Conservation (phyloP, 2,329 filamentous ascomycete genomes). For the Polychaeton citri region DNA sequence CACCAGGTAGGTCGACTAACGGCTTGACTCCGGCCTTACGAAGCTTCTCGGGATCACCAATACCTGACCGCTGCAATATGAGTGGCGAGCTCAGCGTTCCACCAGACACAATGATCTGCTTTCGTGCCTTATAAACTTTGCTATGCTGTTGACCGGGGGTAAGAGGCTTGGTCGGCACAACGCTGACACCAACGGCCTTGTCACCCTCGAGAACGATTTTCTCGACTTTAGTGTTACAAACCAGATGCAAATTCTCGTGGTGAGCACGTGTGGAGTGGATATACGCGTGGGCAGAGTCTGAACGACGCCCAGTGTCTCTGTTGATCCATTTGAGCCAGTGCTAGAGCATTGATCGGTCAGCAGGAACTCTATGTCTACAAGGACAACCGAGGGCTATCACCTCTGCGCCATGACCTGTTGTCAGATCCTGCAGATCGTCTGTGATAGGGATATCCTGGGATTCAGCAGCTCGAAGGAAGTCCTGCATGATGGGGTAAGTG, state of each 20-base stretch:
- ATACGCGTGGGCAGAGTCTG: constrained; percentile 65
- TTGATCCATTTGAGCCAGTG: constrained; percentile 86
- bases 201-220: constrained; percentile 63
- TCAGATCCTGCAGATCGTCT: constrained; percentile 60
- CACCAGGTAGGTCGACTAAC: constrained; percentile 56
- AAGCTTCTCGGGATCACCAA: constrained; percentile 59
- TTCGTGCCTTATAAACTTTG: constrained; percentile 52
- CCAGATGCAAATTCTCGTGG: constrained; percentile 57
- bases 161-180: constrained; percentile 57
- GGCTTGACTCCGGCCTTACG: constrained; percentile 54
- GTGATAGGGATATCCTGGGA: constrained; percentile 62
- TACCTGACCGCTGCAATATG: constrained; percentile 62
- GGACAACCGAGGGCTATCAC: not conserved
- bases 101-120: constrained; percentile 60
- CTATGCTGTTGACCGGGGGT: constrained; percentile 38
- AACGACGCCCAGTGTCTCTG: constrained; percentile 53
- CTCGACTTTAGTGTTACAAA: constrained; percentile 65
- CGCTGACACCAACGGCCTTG: constrained; percentile 57
- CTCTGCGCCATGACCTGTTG: constrained; percentile 55
- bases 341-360: too few species aligned
- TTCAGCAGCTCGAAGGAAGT: constrained; percentile 52
- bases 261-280: constrained; percentile 62
- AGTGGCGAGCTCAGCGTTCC: constrained; percentile 62
- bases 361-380: too few species aligned
- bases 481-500: constrained; percentile 69